phyloP scores from a whole-genome alignment of 2,329 filamentous ascomycete genomes.

The Pseudocercospora crystallina region DNA sequence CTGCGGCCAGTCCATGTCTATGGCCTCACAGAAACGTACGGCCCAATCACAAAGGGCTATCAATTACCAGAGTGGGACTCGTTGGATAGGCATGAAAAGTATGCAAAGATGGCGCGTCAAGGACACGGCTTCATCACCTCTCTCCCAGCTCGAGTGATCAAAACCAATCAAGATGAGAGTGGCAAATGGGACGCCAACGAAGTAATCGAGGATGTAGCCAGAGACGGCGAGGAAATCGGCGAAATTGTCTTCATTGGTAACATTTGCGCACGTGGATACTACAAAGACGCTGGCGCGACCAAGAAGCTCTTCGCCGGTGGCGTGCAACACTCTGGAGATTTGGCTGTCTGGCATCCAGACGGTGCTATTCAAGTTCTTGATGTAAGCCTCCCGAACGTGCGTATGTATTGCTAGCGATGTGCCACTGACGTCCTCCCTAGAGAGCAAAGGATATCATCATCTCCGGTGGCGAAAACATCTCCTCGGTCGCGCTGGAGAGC shows the following conservation, averaged over 20 bases:
- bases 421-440: too few relatives aligned
- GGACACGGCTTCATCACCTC: constrained; percentile 88
- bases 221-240: constrained; percentile 72
- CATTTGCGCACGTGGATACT: constrained; percentile 88
- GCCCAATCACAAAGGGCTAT: constrained; percentile 93
- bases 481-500: constrained; percentile 84
- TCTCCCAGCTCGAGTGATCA: constrained; percentile 77
- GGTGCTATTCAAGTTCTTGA: constrained; percentile 90
- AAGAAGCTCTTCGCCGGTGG: constrained; percentile 84
- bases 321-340: constrained; percentile 82
- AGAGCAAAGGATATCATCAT: constrained; percentile 98
- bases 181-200: constrained; percentile 44
- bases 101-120: constrained; percentile 86
- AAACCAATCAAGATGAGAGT: constrained; percentile 63
- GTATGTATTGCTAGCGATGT: too few relatives aligned
- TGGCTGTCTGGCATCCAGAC: constrained; percentile 91
- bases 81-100: constrained; percentile 73
- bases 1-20: constrained; percentile 91
- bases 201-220: constrained; percentile 64
- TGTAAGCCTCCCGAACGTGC: constrained; percentile 28
- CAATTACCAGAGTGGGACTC: constrained; percentile 80
- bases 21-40: constrained; percentile 84
- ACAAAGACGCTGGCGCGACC: constrained; percentile 84
- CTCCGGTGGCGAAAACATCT: constrained; percentile 95
- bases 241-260: constrained; percentile 89